A percentile compares a stretch with the other conserved stretches of the same genome.
phyloP scores from a whole-genome alignment of 2,329 filamentous ascomycete genomes.

The Basipetospora chlamydospora region DNA sequence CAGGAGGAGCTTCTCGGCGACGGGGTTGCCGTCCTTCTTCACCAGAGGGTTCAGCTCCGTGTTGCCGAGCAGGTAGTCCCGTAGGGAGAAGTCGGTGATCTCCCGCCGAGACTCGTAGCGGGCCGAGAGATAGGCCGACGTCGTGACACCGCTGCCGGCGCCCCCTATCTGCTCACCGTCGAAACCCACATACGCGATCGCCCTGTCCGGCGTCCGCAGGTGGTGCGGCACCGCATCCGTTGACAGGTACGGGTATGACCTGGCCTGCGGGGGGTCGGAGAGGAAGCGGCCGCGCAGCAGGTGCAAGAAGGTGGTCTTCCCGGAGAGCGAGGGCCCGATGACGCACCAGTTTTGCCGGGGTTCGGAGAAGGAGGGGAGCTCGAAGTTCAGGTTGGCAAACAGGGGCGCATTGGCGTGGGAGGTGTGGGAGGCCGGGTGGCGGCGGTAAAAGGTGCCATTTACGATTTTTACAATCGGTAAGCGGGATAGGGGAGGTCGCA shows the following conservation, averaged over 20 bases:
- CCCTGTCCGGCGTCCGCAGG: constrained; percentile 45
- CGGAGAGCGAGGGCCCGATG: constrained; percentile 62
- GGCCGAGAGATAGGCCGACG: constrained; percentile 74
- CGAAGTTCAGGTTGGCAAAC: constrained; percentile 57
- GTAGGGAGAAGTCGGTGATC: constrained; percentile 72
- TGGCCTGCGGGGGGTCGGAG: constrained; percentile 58
- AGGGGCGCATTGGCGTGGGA: constrained; percentile 51
- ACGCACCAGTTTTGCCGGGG: constrained; percentile 62
- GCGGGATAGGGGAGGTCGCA: constrained; percentile 1
- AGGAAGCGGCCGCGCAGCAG: constrained; percentile 63
- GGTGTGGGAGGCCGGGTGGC: constrained; percentile 44
- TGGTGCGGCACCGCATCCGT: constrained; percentile 40
- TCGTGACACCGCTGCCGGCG: constrained; percentile 37
- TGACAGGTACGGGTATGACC: constrained; percentile 66
- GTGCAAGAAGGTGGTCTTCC: constrained; percentile 72
- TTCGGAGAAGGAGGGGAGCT: constrained; percentile 42
- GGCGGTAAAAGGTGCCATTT: constrained; percentile 72
- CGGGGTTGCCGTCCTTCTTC: constrained; percentile 15
- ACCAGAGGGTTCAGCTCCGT: constrained; percentile 63
- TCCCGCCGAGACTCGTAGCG: constrained; percentile 82
- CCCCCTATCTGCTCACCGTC: constrained; percentile 52
- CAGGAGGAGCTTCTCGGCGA: constrained; percentile 36
- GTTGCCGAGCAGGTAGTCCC: constrained; percentile 68
- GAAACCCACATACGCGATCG: constrained; percentile 85
- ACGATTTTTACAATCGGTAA: constrained; percentile 54